A percentile compares a stretch with the other conserved stretches of the same genome.
phyloP scores from a whole-genome alignment of 2,329 filamentous ascomycete species.

The Colletotrichum caudatum region DNA sequence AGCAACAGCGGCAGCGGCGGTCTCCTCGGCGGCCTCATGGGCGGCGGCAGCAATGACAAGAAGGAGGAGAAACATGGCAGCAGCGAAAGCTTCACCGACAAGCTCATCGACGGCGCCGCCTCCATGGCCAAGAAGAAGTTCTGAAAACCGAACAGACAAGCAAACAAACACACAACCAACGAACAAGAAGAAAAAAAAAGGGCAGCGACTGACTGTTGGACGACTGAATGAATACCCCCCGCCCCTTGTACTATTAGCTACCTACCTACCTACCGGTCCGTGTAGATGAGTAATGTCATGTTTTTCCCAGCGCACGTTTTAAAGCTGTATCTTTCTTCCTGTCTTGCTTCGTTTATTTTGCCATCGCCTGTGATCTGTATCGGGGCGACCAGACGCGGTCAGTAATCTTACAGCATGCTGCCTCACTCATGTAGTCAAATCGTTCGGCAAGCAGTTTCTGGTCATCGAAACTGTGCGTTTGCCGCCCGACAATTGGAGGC shows the following conservation, averaged over 20 bases:
- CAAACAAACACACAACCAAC: not conserved
- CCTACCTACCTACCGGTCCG: not conserved
- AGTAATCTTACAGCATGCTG: not conserved
- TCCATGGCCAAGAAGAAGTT: constrained; percentile 40
- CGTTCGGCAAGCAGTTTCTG: not conserved
- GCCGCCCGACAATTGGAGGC: too few species aligned
- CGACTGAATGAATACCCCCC: constrained; percentile 28
- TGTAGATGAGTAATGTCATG: constrained; percentile 11
- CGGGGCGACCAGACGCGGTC: not conserved
- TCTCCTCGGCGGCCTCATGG: constrained; percentile 28
- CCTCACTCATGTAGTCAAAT: not conserved
- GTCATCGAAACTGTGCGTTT: too few species aligned
- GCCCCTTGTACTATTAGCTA: constrained; percentile 25
- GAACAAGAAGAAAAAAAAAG: too few species aligned
- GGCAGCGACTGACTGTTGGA: not conserved
- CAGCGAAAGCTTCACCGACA: constrained; percentile 33
- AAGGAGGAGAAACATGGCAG: constrained; percentile 31
- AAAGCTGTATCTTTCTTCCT: not conserved
- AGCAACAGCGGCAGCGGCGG: constrained; percentile 20
- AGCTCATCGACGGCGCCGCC: constrained; percentile 37
- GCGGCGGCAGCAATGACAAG: constrained; percentile 33
- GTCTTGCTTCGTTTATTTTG: not conserved
- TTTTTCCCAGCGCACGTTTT: not conserved
- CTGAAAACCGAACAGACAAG: not conserved
- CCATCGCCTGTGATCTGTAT: not conserved